Evolutionary conservation across 2,329 filamentous ascomycete genomes (phyloP).

Genomic region (Biscogniauxia mediterranea): DNA sequence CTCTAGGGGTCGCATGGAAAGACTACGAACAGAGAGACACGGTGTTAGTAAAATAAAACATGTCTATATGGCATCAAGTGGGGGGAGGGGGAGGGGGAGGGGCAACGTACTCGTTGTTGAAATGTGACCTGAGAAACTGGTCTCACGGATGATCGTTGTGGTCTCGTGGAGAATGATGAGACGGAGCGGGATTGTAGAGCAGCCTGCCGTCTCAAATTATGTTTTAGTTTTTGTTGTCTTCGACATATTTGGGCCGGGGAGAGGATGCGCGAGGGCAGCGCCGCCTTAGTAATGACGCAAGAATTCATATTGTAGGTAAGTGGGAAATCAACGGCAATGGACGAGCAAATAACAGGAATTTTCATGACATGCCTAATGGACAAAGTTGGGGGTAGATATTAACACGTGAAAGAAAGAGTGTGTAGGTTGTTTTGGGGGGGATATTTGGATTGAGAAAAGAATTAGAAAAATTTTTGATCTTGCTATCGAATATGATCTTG

Average conservation of each 20-base stretch:
- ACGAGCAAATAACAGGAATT: background rate
- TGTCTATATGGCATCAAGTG: background rate
- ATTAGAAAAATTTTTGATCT: background rate
- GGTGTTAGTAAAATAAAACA: slow-evolving; percentile 13
- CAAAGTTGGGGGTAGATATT: background rate
- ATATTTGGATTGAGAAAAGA: background rate
- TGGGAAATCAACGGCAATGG: slow-evolving; percentile 3
- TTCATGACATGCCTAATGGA: background rate
- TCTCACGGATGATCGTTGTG: slow-evolving; percentile 11
- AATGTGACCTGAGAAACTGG: slow-evolving; percentile 9
- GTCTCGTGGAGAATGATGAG: slow-evolving; percentile 22
- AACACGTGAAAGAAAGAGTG: slow-evolving; percentile 1
- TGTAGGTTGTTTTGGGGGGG: background rate
- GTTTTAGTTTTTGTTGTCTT: slow-evolving; percentile 38
- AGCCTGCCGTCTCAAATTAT: slow-evolving; percentile 38
- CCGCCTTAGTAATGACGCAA: slow-evolving; percentile 45
- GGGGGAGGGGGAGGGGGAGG: background rate
- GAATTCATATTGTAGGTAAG: slow-evolving; percentile 43
- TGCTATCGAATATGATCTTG: slow-evolving; percentile 9
- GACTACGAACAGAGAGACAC: slow-evolving; percentile 32
- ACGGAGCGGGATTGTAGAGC: slow-evolving; percentile 22
- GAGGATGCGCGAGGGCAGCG: slow-evolving; percentile 45
- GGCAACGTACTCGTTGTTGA: slow-evolving; percentile 22
- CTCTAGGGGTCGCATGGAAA: slow-evolving; percentile 60
- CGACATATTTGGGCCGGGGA: slow-evolving; percentile 42